Evolutionary conservation across 176 grass and related monocot species (phyloP), one percentile per base, ranked within the genome.

Genomic region (Saccharum officinarum): DNA sequence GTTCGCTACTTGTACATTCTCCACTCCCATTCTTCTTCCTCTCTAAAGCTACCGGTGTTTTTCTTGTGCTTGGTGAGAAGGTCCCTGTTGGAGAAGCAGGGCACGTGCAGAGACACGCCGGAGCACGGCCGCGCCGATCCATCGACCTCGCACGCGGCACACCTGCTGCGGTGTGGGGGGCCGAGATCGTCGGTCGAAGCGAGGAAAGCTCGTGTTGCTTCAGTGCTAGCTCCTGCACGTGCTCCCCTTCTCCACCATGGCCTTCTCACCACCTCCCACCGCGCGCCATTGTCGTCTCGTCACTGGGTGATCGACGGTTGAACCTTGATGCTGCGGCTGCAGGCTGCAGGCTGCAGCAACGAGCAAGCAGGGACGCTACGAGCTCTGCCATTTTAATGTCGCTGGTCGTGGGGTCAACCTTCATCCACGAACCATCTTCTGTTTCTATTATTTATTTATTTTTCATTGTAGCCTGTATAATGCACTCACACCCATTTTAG

Each of bases 161-260:
- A 39, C 8, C 20, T 59, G 20, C 67, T n/a, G 36, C 10, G n/a
- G 37, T 41, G 68, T 44, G n/a, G 22, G 20, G 22, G 57, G 57
- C 25, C 1, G 22, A 59, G 54, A n/a, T 59, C 54, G 57, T 60
- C 22, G 3, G 64, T 70, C 45, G n/a, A 54, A 38, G 16, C 62
- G 23, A 65, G 0, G 10, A 10, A 47, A 69, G 16, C 20, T 23
- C 36, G 26, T 45, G 22, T 4, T 72, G 22, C 40, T 26, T 42
- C 11, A 0, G 2, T 7, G 2, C 3, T 57, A 22, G 39, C 57
- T 71, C 82, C 78, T 90, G 95, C 95, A 97, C 92, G 92, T 69
- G 95, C 91, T 93, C 95, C 84, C n/a, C 95, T 95, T 97, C 95
- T 93, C 91, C 95, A 97, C 87, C 95, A 97, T 69, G 87, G 85